Conservation (phyloP, 768 basidiomycete species). For the Ephemerocybe angulata region DNA sequence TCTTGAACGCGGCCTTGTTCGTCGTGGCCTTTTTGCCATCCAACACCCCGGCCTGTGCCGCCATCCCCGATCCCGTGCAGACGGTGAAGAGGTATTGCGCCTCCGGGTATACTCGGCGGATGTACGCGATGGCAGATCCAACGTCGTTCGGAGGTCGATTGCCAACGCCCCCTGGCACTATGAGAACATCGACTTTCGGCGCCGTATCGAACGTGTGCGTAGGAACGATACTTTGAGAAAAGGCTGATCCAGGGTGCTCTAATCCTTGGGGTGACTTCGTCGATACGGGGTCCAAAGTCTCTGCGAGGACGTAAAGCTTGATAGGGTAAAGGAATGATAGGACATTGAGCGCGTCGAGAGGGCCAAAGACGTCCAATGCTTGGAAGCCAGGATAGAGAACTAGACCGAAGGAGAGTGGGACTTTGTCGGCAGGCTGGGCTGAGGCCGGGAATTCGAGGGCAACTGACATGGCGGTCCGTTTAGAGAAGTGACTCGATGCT, state of each 20-base stretch:
- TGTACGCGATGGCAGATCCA: conserved; percentile 26
- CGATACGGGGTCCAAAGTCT: conserved; percentile 31
- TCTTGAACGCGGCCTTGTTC: conserved; percentile 35
- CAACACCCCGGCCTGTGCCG: conserved; percentile 37
- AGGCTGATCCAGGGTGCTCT: conserved; percentile 20
- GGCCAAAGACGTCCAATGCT: conserved; percentile 35
- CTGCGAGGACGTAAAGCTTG: conserved; percentile 28
- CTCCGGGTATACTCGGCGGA: conserved; percentile 30
- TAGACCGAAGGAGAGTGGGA: conserved; percentile 26
- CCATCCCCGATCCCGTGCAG: conserved; percentile 39
- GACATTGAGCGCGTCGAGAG: conserved; percentile 30
- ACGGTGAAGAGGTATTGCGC: conserved; percentile 41
- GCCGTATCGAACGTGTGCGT: conserved; percentile 37
- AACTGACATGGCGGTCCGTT: not conserved
- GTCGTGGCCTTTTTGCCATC: conserved; percentile 43
- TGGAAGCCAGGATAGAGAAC: conserved; percentile 30
- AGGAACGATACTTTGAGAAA: conserved; percentile 33
- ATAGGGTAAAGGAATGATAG: conserved; percentile 25
- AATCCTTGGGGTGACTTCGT: conserved; percentile 21
- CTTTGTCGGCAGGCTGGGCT: conserved; percentile 12
- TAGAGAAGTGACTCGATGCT: too few species aligned
- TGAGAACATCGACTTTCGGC: conserved; percentile 35
- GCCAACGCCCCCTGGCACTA: conserved; percentile 21
- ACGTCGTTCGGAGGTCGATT: conserved; percentile 21
- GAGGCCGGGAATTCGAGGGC: not conserved